phyloP scores from a whole-genome alignment of 2,329 filamentous ascomycete genomes.

The Pyrenochaeta sp. region DNA sequence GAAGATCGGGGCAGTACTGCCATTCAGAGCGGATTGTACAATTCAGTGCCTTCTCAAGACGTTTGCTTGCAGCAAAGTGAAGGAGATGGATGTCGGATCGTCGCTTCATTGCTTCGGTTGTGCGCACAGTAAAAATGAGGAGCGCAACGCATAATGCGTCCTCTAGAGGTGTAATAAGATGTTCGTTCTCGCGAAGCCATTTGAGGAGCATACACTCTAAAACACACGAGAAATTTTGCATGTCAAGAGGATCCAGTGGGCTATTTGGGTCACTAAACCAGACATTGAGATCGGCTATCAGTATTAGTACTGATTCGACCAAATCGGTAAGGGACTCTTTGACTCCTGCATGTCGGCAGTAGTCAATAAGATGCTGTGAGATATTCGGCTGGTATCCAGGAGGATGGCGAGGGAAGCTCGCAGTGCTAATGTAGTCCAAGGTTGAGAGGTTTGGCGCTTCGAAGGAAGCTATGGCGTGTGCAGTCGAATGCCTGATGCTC shows the following conservation, averaged over 20 bases:
- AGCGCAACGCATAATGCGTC: constrained; percentile 47
- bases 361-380: constrained; percentile 40
- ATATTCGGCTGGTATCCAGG: constrained; percentile 38
- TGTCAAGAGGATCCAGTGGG: constrained; percentile 44
- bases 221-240: constrained; percentile 48
- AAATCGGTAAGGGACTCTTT: constrained; percentile 38
- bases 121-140: constrained; percentile 48
- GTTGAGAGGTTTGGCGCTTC: constrained; percentile 43
- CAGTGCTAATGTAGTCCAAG: constrained; percentile 38
- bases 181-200: constrained; percentile 41
- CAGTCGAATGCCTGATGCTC: constrained; percentile 51
- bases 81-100: constrained; percentile 36
- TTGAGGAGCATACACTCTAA: constrained; percentile 44
- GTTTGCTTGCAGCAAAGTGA: constrained; percentile 43
- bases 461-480: constrained; percentile 48
- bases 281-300: constrained; percentile 48
- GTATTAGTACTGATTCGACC: constrained; percentile 38
- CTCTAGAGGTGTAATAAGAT: constrained; percentile 40
- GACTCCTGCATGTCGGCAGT: constrained; percentile 40
- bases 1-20: constrained; percentile 43
- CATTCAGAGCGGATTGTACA: constrained; percentile 43
- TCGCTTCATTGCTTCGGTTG: constrained; percentile 43
- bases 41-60: constrained; percentile 46
- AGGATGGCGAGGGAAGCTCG: constrained; percentile 40
- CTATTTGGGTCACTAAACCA: constrained; percentile 43